Evolutionary conservation across 2,329 filamentous ascomycete species (phyloP).

Genomic region (Camptophora hylomeconis): DNA sequence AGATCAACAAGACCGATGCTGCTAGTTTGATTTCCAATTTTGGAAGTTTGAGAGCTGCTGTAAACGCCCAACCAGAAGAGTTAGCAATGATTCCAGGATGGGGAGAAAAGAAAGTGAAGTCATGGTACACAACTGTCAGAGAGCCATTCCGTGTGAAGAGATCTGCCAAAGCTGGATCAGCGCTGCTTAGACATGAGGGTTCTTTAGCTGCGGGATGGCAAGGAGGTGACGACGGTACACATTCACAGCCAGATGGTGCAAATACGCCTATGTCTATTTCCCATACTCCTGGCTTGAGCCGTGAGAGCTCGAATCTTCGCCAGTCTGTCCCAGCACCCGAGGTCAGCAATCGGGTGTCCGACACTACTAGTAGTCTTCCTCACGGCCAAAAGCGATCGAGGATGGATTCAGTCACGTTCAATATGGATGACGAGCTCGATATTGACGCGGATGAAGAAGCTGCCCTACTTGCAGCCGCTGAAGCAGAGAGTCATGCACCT

Average conservation of each 20-base stretch:
- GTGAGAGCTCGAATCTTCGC: slow-evolving; percentile 1
- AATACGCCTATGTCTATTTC: slow-evolving; percentile 10
- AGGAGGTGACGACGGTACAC: slow-evolving; percentile 20
- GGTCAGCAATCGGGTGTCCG: no score
- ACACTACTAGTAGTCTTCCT: no score
- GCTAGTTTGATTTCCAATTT: slow-evolving; percentile 83
- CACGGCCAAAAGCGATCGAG: slow-evolving; percentile 11
- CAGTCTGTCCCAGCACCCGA: slow-evolving; percentile 3
- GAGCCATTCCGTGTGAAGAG: slow-evolving; percentile 73
- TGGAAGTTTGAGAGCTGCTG: slow-evolving; percentile 70
- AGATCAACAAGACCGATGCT: slow-evolving; percentile 89
- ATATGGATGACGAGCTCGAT: slow-evolving; percentile 11
- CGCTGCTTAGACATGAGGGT: slow-evolving; percentile 11
- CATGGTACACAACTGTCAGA: slow-evolving; percentile 68
- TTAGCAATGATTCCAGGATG: slow-evolving; percentile 75
- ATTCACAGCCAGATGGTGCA: slow-evolving; percentile 17
- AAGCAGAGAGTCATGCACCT: slow-evolving; percentile 10
- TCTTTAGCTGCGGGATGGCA: slow-evolving; percentile 4
- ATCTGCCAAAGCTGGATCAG: slow-evolving; percentile 44
- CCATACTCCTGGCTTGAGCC: slow-evolving; percentile 8
- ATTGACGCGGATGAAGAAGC: slow-evolving; percentile 35
- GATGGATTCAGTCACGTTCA: slow-evolving; percentile 8
- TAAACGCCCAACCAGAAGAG: slow-evolving; percentile 81
- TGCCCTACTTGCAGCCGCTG: slow-evolving; percentile 24
- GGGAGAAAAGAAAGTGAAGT: slow-evolving; percentile 88